phyloP scores from a whole-genome alignment of 352 stramenopile genomes.

The Blastocystis hominis region DNA sequence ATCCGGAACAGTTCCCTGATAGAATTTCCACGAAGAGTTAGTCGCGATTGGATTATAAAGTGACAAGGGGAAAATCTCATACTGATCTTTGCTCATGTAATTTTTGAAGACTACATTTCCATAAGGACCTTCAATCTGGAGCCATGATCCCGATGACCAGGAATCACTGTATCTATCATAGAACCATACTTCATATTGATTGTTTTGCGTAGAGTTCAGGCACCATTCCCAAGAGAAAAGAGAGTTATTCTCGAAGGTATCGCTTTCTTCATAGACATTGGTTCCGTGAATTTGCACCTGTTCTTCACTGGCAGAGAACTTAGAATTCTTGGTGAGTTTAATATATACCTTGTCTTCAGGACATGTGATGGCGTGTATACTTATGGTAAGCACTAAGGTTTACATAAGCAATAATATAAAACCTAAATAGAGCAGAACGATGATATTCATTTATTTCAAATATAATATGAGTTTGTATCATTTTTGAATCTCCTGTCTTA shows the following conservation, averaged over 20 bases:
- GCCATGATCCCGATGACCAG: not conserved
- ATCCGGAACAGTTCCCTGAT: not conserved
- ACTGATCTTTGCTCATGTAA: not conserved
- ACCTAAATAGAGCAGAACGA: too few relatives aligned
- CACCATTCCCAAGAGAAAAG: not conserved
- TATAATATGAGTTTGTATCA: too few relatives aligned
- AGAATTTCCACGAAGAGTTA: not conserved
- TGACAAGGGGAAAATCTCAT: not conserved
- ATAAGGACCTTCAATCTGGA: not conserved
- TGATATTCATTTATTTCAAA: too few relatives aligned
- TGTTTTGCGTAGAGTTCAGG: not conserved
- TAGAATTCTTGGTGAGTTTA: constrained; percentile 8
- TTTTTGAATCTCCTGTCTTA: too few relatives aligned
- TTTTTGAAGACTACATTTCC: constrained; percentile 19
- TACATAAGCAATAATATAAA: too few relatives aligned
- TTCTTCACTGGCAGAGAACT: not conserved
- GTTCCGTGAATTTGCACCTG: not conserved
- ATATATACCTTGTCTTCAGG: constrained; percentile 14
- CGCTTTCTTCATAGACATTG: not conserved
- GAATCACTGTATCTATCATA: not conserved
- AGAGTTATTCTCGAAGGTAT: not conserved
- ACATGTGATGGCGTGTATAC: too few relatives aligned
- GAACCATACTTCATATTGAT: not conserved
- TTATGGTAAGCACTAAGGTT: too few relatives aligned
- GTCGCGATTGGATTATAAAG: constrained; percentile 6